A percentile compares a stretch with the other conserved stretches of the same genome.
Evolutionary conservation across 768 basidiomycete genomes (phyloP).

Genomic region (Leccinum ochraceum): DNA sequence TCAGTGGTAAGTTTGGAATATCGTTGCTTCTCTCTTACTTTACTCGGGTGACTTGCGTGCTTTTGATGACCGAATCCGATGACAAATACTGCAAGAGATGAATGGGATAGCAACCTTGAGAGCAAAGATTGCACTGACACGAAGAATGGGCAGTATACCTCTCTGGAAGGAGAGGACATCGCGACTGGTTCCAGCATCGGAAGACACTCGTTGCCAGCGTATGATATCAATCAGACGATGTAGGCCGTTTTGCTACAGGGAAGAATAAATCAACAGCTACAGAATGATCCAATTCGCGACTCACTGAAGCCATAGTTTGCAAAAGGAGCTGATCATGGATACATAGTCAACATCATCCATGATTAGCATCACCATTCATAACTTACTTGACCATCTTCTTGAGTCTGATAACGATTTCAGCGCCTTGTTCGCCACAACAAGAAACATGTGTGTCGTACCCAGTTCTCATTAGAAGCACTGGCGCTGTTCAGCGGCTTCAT

Average conservation of each 20-base stretch:
- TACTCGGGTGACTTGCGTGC: constrained; percentile 48
- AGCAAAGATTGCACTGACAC: constrained; percentile 33
- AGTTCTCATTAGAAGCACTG: constrained; percentile 37
- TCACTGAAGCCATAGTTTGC: constrained; percentile 39
- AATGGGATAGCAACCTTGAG: not conserved
- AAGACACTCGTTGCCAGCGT: constrained; percentile 44
- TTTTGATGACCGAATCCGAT: constrained; percentile 59
- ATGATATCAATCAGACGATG: constrained; percentile 52
- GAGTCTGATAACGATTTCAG: constrained; percentile 33
- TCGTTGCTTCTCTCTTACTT: constrained; percentile 41
- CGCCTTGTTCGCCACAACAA: not conserved
- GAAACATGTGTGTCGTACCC: constrained; percentile 37
- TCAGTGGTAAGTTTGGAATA: constrained; percentile 10
- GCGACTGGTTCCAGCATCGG: constrained; percentile 35
- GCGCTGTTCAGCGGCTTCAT: constrained; percentile 38
- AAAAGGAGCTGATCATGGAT: constrained; percentile 39
- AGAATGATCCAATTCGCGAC: not conserved
- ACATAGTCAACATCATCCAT: constrained; percentile 4
- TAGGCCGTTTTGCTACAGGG: constrained; percentile 49
- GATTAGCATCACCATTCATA: constrained; percentile 3
- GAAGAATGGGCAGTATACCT: constrained; percentile 54
- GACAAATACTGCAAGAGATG: constrained; percentile 49
- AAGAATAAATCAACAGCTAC: not conserved
- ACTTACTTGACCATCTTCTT: constrained; percentile 53
- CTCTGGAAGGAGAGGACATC: constrained; percentile 57